Percentiles rank a stretch among this genome's conserved stretches.
Evolutionary conservation across 1,139 yeast genomes (phyloP).

Genomic region (Lodderomyces orthopsilosis): DNA sequence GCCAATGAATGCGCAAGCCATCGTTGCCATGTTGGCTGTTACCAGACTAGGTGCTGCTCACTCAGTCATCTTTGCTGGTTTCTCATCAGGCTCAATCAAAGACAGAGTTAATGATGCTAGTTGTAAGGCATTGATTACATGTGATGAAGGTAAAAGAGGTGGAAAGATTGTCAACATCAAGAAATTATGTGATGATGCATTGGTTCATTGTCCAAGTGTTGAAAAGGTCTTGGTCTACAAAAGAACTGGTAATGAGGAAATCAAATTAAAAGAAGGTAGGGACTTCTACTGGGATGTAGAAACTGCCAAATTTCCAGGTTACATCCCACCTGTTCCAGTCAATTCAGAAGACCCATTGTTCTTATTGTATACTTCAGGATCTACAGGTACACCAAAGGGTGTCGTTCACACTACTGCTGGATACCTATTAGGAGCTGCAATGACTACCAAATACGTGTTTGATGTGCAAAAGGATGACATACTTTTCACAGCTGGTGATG

Average conservation of each 20-base stretch:
- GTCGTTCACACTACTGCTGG: constrained; percentile 96
- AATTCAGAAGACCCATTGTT: constrained; percentile 91
- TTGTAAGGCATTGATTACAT: constrained; percentile 86
- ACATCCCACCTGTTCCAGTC: constrained; percentile 84
- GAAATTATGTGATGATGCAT: constrained; percentile 92
- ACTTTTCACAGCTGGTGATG: constrained; percentile 96
- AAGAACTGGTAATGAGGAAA: constrained; percentile 72
- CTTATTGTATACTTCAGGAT: constrained; percentile 92
- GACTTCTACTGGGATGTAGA: constrained; percentile 96
- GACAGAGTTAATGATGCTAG: constrained; percentile 90
- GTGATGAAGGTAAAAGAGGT: constrained; percentile 97
- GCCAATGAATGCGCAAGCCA: constrained; percentile 97
- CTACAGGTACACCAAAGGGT: constrained; percentile 98
- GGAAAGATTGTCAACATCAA: constrained; percentile 89
- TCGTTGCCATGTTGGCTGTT: constrained; percentile 90
- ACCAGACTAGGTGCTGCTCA: constrained; percentile 95
- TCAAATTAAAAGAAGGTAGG: constrained; percentile 75
- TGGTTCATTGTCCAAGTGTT: constrained; percentile 73
- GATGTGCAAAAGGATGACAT: constrained; percentile 88
- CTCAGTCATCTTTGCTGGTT: constrained; percentile 96
- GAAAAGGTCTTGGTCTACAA: constrained; percentile 80
- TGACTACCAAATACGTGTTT: constrained; percentile 90
- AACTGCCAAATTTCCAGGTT: constrained; percentile 74
- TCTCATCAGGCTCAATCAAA: constrained; percentile 87
- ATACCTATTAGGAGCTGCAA: constrained; percentile 88